Evolutionary conservation across 345 rosid genomes (phyloP).

Genomic region (Euclidium syriacum): DNA sequence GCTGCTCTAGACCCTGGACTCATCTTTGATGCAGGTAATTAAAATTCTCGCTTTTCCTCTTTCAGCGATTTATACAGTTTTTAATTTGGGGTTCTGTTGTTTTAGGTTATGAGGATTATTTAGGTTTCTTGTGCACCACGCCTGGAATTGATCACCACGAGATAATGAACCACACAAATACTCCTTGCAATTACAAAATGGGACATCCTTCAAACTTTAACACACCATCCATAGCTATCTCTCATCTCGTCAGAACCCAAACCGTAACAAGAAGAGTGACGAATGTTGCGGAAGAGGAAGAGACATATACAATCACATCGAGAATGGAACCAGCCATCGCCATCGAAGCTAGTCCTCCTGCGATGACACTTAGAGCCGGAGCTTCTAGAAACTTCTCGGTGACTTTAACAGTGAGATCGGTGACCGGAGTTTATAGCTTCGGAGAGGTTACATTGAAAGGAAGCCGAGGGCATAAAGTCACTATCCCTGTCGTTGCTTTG

Average conservation of each 20-base stretch:
- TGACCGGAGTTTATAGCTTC: slow-evolving; percentile 68
- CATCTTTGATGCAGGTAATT: slow-evolving; percentile 83
- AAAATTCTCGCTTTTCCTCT: not conserved
- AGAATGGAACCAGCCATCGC: slow-evolving; percentile 85
- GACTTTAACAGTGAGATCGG: slow-evolving; percentile 62
- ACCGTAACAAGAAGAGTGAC: slow-evolving; percentile 70
- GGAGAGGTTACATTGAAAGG: slow-evolving; percentile 87
- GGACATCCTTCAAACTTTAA: slow-evolving; percentile 84
- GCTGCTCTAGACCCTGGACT: slow-evolving; percentile 99
- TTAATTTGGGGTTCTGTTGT: not conserved
- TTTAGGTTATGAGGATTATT: slow-evolving; percentile 87
- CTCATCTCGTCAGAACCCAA: slow-evolving; percentile 70
- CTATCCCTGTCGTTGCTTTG: slow-evolving; percentile 78
- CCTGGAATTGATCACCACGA: slow-evolving; percentile 75
- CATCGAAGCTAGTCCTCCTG: slow-evolving; percentile 77
- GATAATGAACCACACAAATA: slow-evolving; percentile 68
- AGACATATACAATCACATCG: slow-evolving; percentile 71
- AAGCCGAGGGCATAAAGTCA: slow-evolving; percentile 89
- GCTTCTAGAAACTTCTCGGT: slow-evolving; percentile 61
- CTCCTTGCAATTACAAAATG: slow-evolving; percentile 72
- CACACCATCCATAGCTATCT: slow-evolving; percentile 76
- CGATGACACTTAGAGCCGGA: slow-evolving; percentile 71
- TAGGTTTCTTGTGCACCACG: slow-evolving; percentile 95
- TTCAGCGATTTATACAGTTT: too few species aligned
- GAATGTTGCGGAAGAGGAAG: slow-evolving; percentile 73